phyloP scores from a whole-genome alignment of 106 monocot species.

The Allium fistulosum region DNA sequence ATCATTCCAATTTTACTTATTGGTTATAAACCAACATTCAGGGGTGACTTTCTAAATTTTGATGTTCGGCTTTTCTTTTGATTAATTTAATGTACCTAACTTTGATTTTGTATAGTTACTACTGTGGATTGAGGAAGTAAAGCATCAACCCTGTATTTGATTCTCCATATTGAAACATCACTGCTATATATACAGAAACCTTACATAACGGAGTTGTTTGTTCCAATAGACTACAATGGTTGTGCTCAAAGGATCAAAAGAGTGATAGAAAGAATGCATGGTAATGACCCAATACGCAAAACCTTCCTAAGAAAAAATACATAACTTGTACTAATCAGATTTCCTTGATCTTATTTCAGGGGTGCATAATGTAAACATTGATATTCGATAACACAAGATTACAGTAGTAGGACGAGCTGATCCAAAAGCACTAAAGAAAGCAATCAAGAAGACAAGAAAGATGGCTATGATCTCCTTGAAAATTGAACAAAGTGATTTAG shows the following conservation, averaged over 20 bases:
- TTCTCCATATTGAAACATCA: background rate
- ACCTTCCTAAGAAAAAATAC: background rate
- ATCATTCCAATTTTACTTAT: too few relatives aligned
- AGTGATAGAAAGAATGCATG: slow-evolving; percentile 35
- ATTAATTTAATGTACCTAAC: too few relatives aligned
- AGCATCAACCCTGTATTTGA: too few relatives aligned
- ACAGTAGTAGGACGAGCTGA: slow-evolving; percentile 46
- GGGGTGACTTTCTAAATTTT: too few relatives aligned
- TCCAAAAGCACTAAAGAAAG: slow-evolving; percentile 43
- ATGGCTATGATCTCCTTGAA: slow-evolving; percentile 35
- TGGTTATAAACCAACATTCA: too few relatives aligned
- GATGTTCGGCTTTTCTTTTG: too few relatives aligned
- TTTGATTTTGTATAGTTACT: too few relatives aligned
- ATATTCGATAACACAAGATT: slow-evolving; percentile 39
- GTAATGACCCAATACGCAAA: slow-evolving; percentile 7
- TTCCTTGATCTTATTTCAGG: slow-evolving; percentile 7
- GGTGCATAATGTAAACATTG: slow-evolving; percentile 30
- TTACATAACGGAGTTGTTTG: slow-evolving; percentile 33
- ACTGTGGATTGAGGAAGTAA: too few relatives aligned
- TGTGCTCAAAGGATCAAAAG: slow-evolving; percentile 55
- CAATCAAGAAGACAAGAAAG: slow-evolving; percentile 61
- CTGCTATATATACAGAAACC: slow-evolving; percentile 15
- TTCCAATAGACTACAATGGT: slow-evolving; percentile 65
- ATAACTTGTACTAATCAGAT: background rate
- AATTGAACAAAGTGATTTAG: slow-evolving; percentile 4